Base-by-base conservation (phyloP, 148 eudicot genomes). In the Arctostaphylos glauca region DNA sequence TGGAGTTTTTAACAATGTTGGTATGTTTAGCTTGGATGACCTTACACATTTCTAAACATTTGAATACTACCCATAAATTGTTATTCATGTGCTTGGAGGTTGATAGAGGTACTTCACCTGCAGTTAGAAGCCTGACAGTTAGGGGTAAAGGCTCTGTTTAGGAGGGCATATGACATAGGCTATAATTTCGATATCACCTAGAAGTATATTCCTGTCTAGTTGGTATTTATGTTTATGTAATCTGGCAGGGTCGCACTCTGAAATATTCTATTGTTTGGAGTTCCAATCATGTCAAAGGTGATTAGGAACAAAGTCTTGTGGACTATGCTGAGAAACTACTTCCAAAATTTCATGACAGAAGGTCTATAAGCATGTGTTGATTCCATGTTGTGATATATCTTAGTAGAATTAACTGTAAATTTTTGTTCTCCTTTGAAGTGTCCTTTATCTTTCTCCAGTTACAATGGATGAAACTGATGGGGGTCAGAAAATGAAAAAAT, bases 381-480 rank as follows among this genome's bases (percentile, higher is more conserved):
- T 60, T 76, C 15, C 23, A 8, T 44, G 25, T 19, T 15, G 5
- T 68, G 73, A 68, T 38, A 68, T 68, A 68, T 68, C 73, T 13
- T 50, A 5, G 54, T 80, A 43, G 21, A 25, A 67, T 64, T 2
- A 21, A 80, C 15, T 53, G 8, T 50, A 21, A 8, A 12, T 0
- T 50, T 77, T 74, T 15, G 15, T 43, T 81, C 3, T 71, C n/a
- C 43, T 9, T 71, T 43, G 5, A 23, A 21, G 43, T 62, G 59
- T 25, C n/a, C 52, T 58, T 74, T 60, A 38, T 53, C 60, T 18
- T 81, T 74, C 64, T 64, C 80, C n/a, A 3, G 18, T 75, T 23
- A 31, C 31, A 76, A 56, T 59, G 25, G 80, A 75, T 62, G 62
- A 82, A 59, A 50, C 18, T 44, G 52, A 18, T 55, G 77, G 50